phyloP scores from a whole-genome alignment of 1,284 basidiomycete genomes.

The Volvariella volvacea region DNA sequence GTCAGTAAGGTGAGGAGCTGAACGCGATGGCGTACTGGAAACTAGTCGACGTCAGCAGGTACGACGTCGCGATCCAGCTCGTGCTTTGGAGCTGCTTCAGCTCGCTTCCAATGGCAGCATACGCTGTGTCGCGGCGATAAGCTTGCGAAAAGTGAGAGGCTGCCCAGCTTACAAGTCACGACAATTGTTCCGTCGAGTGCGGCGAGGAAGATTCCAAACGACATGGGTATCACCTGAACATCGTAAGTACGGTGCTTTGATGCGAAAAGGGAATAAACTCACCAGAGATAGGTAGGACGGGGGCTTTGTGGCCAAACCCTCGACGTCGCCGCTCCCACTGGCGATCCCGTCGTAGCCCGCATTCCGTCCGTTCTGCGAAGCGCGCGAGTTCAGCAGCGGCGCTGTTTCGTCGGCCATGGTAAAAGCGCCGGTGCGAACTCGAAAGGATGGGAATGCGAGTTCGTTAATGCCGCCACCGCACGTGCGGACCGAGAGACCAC shows the following conservation, averaged over 20 bases:
- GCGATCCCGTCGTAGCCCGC: too few relatives aligned
- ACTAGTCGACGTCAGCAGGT: constrained; percentile 53
- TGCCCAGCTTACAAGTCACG: constrained; percentile 34
- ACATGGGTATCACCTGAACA: constrained; percentile 45
- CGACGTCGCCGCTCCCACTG: too few relatives aligned
- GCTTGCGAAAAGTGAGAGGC: background rate
- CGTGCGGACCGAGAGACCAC: too few relatives aligned
- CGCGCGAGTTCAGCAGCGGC: too few relatives aligned
- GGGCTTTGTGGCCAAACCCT: too few relatives aligned
- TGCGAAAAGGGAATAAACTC: too few relatives aligned
- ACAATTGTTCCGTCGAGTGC: constrained; percentile 59
- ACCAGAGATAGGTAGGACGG: too few relatives aligned
- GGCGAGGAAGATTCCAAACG: constrained; percentile 49
- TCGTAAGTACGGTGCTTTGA: background rate
- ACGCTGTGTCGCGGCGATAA: constrained; percentile 25
- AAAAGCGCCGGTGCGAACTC: too few relatives aligned
- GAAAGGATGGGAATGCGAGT: too few relatives aligned
- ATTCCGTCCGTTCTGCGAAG: too few relatives aligned
- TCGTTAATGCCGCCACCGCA: too few relatives aligned
- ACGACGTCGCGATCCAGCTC: constrained; percentile 61
- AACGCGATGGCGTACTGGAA: constrained; percentile 47
- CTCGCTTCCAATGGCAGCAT: constrained; percentile 57
- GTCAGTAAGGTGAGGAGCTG: background rate
- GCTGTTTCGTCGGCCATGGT: too few relatives aligned
- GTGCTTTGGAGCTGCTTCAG: constrained; percentile 57